These are phyloP conservation scores for Lactifluus subvellereus DNA, from an alignment of 768 basidiomycete species.

Conservation along the genomic window DNA sequence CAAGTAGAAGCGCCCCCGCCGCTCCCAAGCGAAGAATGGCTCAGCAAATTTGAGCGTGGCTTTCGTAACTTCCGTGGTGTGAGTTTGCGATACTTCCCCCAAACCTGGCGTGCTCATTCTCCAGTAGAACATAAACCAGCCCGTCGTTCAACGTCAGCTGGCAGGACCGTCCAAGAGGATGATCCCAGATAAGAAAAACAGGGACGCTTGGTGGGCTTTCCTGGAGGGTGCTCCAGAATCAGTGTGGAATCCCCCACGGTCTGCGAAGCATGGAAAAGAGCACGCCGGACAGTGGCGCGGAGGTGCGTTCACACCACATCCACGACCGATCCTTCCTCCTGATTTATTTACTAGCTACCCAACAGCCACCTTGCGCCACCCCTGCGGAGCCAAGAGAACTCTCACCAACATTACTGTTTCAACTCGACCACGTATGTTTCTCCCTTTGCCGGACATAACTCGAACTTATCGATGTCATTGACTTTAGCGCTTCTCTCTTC, in stretches of 20 bases:
- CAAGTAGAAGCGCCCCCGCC: conserved; percentile 29
- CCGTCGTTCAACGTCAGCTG: conserved; percentile 45
- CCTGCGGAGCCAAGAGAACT: conserved; percentile 37
- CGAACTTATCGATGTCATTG: conserved; percentile 20
- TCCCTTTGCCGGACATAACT: conserved; percentile 4
- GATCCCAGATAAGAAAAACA: conserved; percentile 65
- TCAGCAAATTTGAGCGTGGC: conserved; percentile 45
- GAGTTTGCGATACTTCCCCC: neutral
- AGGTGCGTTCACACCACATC: conserved; percentile 20
- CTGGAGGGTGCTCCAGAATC: conserved; percentile 61
- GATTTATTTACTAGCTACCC: conserved; percentile 1
- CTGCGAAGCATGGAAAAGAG: conserved; percentile 29
- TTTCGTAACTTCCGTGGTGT: conserved; percentile 68
- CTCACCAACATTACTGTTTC: conserved; percentile 48
- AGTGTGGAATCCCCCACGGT: conserved; percentile 57
- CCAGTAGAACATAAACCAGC: conserved; percentile 59
- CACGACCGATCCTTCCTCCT: neutral
- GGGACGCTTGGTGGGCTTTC: conserved; percentile 78
- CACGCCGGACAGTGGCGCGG: neutral
- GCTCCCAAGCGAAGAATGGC: conserved; percentile 68
- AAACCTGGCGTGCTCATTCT: neutral
- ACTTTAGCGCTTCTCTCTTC: conserved; percentile 57
- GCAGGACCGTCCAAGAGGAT: conserved; percentile 32
- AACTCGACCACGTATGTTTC: conserved; percentile 59
- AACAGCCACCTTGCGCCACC: neutral